Base-by-base conservation (phyloP, 306 rosid species). In the Geum urbanum region DNA sequence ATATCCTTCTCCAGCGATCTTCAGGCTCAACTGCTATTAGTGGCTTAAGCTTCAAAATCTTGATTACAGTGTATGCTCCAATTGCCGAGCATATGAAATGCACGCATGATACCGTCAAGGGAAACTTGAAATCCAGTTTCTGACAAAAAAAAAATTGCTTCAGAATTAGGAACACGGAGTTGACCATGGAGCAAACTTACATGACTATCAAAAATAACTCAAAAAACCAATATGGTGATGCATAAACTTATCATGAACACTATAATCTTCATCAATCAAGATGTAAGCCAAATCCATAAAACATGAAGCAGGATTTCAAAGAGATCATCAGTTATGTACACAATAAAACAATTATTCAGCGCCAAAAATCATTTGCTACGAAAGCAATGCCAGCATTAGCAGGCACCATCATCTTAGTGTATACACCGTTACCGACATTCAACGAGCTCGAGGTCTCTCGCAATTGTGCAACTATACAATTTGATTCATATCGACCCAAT, bases 91-190 rank as follows among this genome's bases (percentile, higher is more conserved):
- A 88, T 80, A 94, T 90, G 79, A 94, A 94, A 82, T 94, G 98
- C 77, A 94, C 80, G 63, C 92, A 83, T 4, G 98, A 94, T 19
- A 94, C 95, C 4, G 98, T 78, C 1, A 94, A 78, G 65, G 98
- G 98, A 79, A 94, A 94, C 91, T 90, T 94, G 76, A 94, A 94
- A 79, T 94, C 98, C 87, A 94, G 81, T 84, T 94, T 94, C 98
- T 94, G 92, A 49, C 69, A 7, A 55, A 20, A 22, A 35, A 2
- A 53, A 69, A 32, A 44, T 74, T 15, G 64, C 19, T 27, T 78
- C 27, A 71, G 49, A 68, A 46, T 56, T 15, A 49, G 61, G 7
- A 9, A 53, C 63, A 69, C 22, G 16, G 18, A 7, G 12, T 12
- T 14, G 8, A 27, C 55, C 20, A 47, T 5, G 51, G 22, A 18